Evolutionary conservation across 108 stramenopile species (phyloP).

Genomic region (Chaetoceros tenuissimus): DNA sequence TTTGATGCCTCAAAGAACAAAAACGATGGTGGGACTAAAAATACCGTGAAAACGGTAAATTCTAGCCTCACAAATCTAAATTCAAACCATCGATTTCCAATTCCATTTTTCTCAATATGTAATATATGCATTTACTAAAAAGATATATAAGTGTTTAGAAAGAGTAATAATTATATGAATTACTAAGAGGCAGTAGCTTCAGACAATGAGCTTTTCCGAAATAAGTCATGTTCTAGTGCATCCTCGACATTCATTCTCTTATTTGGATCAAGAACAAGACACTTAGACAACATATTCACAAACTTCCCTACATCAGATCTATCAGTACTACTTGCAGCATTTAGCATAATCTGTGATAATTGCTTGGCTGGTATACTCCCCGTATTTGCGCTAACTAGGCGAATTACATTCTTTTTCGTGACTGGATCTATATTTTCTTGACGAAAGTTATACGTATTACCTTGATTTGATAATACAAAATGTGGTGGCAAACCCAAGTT

Average conservation of each 20-base stretch:
- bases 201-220: no score
- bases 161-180: no score
- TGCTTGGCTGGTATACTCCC: conserved; percentile 35
- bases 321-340: conserved; percentile 73
- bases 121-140: no score
- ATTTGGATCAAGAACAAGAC: conserved; percentile 82
- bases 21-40: no score
- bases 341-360: conserved; percentile 49
- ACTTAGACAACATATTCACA: conserved; percentile 77
- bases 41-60: no score
- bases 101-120: no score
- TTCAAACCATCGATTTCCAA: no score
- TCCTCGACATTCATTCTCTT: conserved; percentile 55
- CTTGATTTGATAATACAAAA: conserved; percentile 43
- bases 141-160: no score
- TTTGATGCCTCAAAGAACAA: no score
- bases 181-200: no score
- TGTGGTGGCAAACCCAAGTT: conserved; percentile 48
- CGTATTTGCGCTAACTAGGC: conserved; percentile 40
- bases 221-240: conserved; percentile 58
- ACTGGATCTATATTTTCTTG: conserved; percentile 62
- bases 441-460: conserved; percentile 42
- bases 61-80: no score
- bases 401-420: conserved; percentile 43
- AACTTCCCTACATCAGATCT: conserved; percentile 66